A percentile compares a stretch with the other conserved stretches of the same genome.
These are phyloP conservation scores for Macrotyloma uniflorum DNA, from an alignment of 306 rosid species.

Conservation along the genomic window DNA sequence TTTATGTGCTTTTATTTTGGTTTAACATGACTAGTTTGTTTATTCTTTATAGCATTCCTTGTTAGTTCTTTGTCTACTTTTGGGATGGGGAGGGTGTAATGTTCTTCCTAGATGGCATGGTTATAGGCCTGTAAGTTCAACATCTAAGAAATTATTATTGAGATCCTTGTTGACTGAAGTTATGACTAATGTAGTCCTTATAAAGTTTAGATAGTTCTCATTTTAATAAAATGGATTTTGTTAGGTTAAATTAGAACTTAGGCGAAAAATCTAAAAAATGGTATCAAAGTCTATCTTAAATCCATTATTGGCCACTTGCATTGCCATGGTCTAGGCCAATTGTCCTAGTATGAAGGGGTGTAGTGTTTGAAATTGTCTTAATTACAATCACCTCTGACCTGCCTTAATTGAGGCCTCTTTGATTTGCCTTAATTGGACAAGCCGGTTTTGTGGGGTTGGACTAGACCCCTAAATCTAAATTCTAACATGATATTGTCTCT, in stretches of 20 bases:
- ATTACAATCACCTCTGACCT: neutral
- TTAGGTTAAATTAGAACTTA: neutral
- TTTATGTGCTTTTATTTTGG: neutral
- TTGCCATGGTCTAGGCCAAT: neutral
- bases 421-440: neutral
- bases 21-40: conserved; percentile 10
- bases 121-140: conserved; percentile 2
- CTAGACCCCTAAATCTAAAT: neutral
- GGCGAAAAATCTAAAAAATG: neutral
- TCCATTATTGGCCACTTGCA: neutral
- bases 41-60: neutral
- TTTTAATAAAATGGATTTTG: neutral
- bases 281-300: neutral
- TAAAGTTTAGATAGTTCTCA: neutral
- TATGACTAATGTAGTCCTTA: neutral
- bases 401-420: neutral
- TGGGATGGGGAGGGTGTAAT: neutral
- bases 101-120: conserved; percentile 25
- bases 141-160: neutral
- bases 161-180: neutral
- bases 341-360: neutral
- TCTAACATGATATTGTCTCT: neutral
- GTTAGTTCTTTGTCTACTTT: neutral
- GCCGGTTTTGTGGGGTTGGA: neutral
- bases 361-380: neutral